Evolutionary conservation across 768 basidiomycete genomes (phyloP), one percentile per base, ranked within the genome.

Genomic region (Cystofilobasidium capitatum): DNA sequence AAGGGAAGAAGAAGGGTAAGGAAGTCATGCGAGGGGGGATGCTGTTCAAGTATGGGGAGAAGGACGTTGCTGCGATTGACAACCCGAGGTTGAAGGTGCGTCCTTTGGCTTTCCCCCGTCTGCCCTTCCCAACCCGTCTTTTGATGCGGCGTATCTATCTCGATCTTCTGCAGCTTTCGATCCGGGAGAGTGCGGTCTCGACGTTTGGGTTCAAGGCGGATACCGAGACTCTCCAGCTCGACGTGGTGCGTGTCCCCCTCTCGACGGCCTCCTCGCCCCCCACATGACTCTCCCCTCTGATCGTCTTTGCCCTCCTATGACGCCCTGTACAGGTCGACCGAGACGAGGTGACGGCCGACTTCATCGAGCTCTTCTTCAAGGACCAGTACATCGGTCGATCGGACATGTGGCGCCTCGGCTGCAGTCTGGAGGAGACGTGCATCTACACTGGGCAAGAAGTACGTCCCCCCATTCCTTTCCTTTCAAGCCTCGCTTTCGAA

Each of bases 361-460:
- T 73, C 64, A 82, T 98, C 59, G 94, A 98, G 73, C 82, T 98
- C 65, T 85, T 85, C 55, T 98, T 98, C 74, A 88, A 89, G 70
- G 92, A 96, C 75, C 91, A 94, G 74, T 97, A 97, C 75, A 81
- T 97, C 20, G 94, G 93, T 20, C 84, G 96, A 55, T 91, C 88
- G 69, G 96, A 97, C 71, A 94, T 96, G 91, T 97, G 93, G 91
- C 81, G 91, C 58, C 81, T 97, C 10, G 86, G 85, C n/a, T 85
- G 88, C 75, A 82, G 86, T 60, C 81, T 97, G 20, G 85, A 86
- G 33, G 86, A 85, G 12, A 85, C 86, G 72, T 92, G 89, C 73
- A 80, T 96, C 26, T 87, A 91, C 74, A 82, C 84, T 0, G 85
- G 88, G 66, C 89, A 98, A 76, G 89, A 91, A 62, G 82, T 98